Conservation (phyloP, 2,329 filamentous ascomycete species). For the Tolypocladium cylindrosporum region DNA sequence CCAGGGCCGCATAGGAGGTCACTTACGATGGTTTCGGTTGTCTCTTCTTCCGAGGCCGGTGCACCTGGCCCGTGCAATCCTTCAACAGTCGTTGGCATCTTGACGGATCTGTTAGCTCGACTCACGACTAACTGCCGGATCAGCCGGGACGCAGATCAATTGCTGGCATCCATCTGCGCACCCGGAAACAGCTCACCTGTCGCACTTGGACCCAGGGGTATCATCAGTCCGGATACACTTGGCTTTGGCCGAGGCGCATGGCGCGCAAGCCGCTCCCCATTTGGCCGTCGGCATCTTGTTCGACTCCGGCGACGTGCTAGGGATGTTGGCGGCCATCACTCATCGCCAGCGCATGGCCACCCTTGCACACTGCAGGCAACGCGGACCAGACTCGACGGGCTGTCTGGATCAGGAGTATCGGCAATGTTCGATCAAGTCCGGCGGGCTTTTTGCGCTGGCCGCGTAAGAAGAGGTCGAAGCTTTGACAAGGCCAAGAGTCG, state of each 20-base stretch:
- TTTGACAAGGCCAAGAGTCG: not conserved
- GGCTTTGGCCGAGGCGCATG: constrained; percentile 38
- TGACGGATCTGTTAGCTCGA: not conserved
- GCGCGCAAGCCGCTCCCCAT: constrained; percentile 40
- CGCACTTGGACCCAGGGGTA: constrained; percentile 29
- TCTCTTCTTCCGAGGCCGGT: constrained; percentile 41
- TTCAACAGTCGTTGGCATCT: constrained; percentile 40
- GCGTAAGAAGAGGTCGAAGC: not conserved
- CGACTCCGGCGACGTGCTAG: constrained; percentile 7
- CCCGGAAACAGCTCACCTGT: constrained; percentile 23
- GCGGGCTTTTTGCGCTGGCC: constrained; percentile 6
- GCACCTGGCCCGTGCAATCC: constrained; percentile 35
- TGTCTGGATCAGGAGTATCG: not conserved
- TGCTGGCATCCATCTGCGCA: not conserved
- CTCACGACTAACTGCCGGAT: not conserved
- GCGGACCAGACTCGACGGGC: not conserved
- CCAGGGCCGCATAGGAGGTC: not conserved
- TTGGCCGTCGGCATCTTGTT: constrained; percentile 25
- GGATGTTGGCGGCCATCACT: constrained; percentile 1
- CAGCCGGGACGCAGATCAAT: not conserved
- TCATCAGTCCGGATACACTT: constrained; percentile 36
- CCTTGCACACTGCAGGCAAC: not conserved
- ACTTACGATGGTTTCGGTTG: constrained; percentile 40
- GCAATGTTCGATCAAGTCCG: constrained; percentile 7
- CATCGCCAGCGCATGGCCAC: constrained; percentile 4